phyloP scores from a whole-genome alignment of 108 stramenopile genomes.

The Nannochloropsis gaditana region DNA sequence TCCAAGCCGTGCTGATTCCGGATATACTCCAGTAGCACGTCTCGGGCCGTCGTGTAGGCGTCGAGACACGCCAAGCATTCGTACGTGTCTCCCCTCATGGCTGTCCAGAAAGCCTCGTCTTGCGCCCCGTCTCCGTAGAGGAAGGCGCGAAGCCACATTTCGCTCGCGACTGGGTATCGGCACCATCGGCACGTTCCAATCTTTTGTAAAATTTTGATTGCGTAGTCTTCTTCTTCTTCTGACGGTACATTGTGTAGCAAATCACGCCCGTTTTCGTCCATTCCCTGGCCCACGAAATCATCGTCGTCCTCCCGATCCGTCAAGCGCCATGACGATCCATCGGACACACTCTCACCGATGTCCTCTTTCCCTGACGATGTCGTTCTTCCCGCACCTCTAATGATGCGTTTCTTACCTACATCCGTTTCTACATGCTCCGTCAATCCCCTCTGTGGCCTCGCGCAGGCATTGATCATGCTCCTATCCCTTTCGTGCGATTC shows the following conservation, averaged over 20 bases:
- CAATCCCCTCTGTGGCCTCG: too few relatives aligned
- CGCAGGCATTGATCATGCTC: too few relatives aligned
- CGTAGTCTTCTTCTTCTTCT: background rate
- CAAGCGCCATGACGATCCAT: too few relatives aligned
- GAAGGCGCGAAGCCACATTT: background rate
- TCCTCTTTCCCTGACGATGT: too few relatives aligned
- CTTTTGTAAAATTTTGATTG: background rate
- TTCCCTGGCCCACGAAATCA: too few relatives aligned
- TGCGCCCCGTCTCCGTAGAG: slow-evolving; percentile 1
- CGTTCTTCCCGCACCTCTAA: too few relatives aligned
- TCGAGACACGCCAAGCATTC: slow-evolving; percentile 7
- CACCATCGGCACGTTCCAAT: background rate
- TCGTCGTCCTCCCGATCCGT: too few relatives aligned
- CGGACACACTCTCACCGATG: too few relatives aligned
- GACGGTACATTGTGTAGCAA: background rate
- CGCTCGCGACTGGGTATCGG: background rate
- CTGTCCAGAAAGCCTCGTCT: background rate
- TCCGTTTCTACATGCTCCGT: too few relatives aligned
- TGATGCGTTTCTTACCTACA: too few relatives aligned
- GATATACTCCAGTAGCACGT: background rate
- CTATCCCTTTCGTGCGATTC: too few relatives aligned
- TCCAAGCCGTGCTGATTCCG: background rate
- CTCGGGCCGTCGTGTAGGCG: background rate
- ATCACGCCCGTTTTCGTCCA: too few relatives aligned
- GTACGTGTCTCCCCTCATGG: background rate